Evolutionary conservation across 2,329 filamentous ascomycete species (phyloP).

Genomic region (Cadophora luteo-olivacea): DNA sequence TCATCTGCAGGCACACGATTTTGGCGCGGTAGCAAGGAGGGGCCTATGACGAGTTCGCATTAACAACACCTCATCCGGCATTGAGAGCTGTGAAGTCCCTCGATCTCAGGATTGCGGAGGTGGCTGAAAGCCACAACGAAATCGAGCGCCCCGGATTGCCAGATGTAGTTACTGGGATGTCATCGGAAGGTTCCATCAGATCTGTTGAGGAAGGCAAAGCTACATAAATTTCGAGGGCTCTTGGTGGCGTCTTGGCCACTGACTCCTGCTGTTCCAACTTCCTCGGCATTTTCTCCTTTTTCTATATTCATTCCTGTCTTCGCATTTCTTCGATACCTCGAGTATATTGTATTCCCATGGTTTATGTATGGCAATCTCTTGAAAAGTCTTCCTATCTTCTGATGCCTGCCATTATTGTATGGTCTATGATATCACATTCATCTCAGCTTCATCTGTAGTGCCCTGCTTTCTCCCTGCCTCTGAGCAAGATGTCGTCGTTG

Average conservation of each 20-base stretch:
- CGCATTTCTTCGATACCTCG: not conserved
- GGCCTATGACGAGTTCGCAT: constrained; percentile 17
- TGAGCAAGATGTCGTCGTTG: not conserved
- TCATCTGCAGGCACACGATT: constrained; percentile 26
- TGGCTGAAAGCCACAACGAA: not conserved
- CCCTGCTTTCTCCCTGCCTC: not conserved
- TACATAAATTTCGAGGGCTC: not conserved
- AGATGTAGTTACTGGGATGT: not conserved
- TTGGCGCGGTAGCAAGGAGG: constrained; percentile 29
- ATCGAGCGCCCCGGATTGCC: not conserved
- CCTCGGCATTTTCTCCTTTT: not conserved
- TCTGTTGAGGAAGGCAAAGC: not conserved
- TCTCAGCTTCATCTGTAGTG: not conserved
- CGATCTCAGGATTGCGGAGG: not conserved
- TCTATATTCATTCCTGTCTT: not conserved
- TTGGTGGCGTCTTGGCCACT: not conserved
- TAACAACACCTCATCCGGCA: not conserved
- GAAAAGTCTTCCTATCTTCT: too few relatives aligned
- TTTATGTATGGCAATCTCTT: too few relatives aligned
- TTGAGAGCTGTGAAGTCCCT: not conserved
- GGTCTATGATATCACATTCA: not conserved
- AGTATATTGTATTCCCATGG: not conserved
- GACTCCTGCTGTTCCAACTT: not conserved
- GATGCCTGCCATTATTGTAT: not conserved
- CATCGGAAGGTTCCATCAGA: not conserved